Percentiles rank a stretch among this genome's conserved stretches.
Evolutionary conservation across 2,329 filamentous ascomycete species (phyloP).

Genomic region (Leptographium galeiforme): DNA sequence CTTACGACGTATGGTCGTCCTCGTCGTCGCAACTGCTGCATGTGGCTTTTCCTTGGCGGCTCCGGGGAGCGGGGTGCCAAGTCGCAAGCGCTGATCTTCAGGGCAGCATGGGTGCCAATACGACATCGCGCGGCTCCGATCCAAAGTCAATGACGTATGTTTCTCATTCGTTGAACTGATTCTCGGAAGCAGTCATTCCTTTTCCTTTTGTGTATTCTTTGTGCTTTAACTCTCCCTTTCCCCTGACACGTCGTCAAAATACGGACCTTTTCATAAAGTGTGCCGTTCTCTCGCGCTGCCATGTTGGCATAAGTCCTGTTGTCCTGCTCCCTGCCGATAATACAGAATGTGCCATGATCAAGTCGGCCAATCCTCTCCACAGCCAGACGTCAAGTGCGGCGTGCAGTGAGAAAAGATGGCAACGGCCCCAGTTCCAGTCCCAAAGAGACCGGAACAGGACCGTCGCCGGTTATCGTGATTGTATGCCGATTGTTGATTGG

Average conservation of each 20-base stretch:
- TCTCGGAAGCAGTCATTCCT: neutral
- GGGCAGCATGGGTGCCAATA: neutral
- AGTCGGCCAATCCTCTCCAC: conserved; percentile 29
- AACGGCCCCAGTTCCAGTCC: neutral
- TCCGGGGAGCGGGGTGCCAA: too few relatives aligned
- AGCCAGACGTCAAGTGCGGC: conserved; percentile 30
- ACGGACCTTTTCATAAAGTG: neutral
- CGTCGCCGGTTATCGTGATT: neutral
- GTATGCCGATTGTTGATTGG: neutral
- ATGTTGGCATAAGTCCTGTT: conserved; percentile 7
- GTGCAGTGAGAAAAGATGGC: conserved; percentile 38
- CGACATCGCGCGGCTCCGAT: neutral
- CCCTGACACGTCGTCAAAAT: neutral
- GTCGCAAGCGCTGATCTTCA: neutral
- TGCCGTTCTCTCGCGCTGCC: neutral
- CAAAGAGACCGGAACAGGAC: neutral
- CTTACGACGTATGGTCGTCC: neutral
- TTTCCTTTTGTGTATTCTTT: neutral
- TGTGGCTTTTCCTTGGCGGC: too few relatives aligned
- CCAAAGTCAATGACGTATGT: neutral
- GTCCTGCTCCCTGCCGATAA: too few relatives aligned
- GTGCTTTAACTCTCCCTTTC: neutral
- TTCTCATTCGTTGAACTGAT: neutral
- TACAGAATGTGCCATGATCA: too few relatives aligned
- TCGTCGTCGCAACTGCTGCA: too few relatives aligned